These are phyloP conservation scores for Scortechinia acanthostroma DNA, from an alignment of 2,329 filamentous ascomycete species.

Conservation along the genomic window DNA sequence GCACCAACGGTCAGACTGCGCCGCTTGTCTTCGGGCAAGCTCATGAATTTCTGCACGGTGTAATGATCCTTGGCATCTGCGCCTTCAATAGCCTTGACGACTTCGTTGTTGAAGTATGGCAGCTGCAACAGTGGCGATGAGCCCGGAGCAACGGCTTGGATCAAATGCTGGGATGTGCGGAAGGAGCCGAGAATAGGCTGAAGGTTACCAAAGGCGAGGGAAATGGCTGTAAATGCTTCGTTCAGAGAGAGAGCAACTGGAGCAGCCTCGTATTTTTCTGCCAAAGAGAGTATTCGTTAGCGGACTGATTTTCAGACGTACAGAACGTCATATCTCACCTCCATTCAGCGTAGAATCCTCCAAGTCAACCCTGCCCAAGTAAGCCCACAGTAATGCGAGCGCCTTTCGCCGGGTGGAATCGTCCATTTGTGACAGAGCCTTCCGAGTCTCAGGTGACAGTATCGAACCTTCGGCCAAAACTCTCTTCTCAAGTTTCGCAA, in stretches of 20 bases:
- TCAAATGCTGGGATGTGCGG: slow-evolving; percentile 74
- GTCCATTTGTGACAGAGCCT: slow-evolving; percentile 73
- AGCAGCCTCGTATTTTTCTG: slow-evolving; percentile 81
- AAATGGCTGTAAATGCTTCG: slow-evolving; percentile 78
- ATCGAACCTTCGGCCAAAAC: slow-evolving; percentile 48
- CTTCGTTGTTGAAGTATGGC: slow-evolving; percentile 70
- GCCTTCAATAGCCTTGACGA: slow-evolving; percentile 64
- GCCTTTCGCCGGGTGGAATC: slow-evolving; percentile 77
- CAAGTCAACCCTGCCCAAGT: slow-evolving; percentile 81
- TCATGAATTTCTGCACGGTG: slow-evolving; percentile 83
- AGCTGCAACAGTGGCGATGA: slow-evolving; percentile 86
- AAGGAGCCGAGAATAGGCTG: slow-evolving; percentile 76
- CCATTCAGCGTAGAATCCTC: slow-evolving; percentile 66
- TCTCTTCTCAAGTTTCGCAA: slow-evolving; percentile 77
- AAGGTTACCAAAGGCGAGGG: slow-evolving; percentile 80
- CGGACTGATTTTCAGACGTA: background rate
- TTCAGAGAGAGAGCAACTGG: slow-evolving; percentile 80
- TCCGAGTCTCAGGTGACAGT: slow-evolving; percentile 67
- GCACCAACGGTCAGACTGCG: slow-evolving; percentile 65
- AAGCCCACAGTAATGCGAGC: slow-evolving; percentile 86
- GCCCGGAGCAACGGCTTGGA: slow-evolving; percentile 80
- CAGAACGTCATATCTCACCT: too few relatives aligned
- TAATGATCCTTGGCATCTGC: slow-evolving; percentile 65
- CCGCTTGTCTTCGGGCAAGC: slow-evolving; percentile 68
- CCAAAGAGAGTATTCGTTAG: slow-evolving; percentile 15